A percentile compares a stretch with the other conserved stretches of the same genome.
phyloP scores from a whole-genome alignment of 768 basidiomycete genomes.

The Kwoniella europaea region DNA sequence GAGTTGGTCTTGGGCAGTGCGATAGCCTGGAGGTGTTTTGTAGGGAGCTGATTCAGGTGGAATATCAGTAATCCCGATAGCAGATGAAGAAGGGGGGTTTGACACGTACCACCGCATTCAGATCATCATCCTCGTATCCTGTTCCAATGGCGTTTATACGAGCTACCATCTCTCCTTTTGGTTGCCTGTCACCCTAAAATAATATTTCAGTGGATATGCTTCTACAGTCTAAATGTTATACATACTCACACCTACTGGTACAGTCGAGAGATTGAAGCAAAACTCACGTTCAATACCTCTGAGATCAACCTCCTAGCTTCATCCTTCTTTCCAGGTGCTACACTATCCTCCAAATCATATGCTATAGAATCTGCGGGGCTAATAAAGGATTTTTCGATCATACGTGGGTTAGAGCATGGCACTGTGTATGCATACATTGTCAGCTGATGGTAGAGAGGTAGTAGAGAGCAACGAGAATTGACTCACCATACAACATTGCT shows the following conservation, averaged over 20 bases:
- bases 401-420: slow-evolving; percentile 76
- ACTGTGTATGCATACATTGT: slow-evolving; percentile 61
- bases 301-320: slow-evolving; percentile 68
- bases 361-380: slow-evolving; percentile 74
- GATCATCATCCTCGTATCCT: slow-evolving; percentile 51
- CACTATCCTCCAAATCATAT: slow-evolving; percentile 88
- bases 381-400: slow-evolving; percentile 77
- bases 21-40: slow-evolving; percentile 67
- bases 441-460: background rate
- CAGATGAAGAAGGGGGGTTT: no score
- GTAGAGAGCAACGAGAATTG: background rate
- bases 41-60: slow-evolving; percentile 59
- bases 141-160: slow-evolving; percentile 54
- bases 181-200: slow-evolving; percentile 29
- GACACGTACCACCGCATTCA: slow-evolving; percentile 44
- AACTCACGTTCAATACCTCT: slow-evolving; percentile 62
- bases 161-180: slow-evolving; percentile 47
- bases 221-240: no score
- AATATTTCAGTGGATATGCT: no score
- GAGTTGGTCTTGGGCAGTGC: slow-evolving; percentile 85
- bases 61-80: no score
- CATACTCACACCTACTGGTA: no score
- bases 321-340: slow-evolving; percentile 67
- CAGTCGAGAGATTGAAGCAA: background rate
- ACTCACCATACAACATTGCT: slow-evolving; percentile 47